Evolutionary conservation across 2,329 filamentous ascomycete genomes (phyloP), one percentile per base, ranked within the genome.

Genomic region (Aspergillus fijiensis): DNA sequence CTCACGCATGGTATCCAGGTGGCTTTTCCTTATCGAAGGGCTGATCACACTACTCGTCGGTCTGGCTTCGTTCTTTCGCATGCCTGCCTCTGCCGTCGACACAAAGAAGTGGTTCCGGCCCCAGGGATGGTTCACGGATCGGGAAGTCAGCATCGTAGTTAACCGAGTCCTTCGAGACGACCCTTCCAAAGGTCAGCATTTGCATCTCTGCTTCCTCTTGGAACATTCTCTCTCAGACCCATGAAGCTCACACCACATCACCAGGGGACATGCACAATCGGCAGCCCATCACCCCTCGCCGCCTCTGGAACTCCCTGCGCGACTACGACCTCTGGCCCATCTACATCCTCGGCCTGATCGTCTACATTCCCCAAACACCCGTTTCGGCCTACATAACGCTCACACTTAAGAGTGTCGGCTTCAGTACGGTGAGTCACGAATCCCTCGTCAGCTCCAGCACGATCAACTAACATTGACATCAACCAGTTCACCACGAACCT

Each of bases 251-350:
- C 53, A 11, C 14, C 6, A 45, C 16, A 16, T n/a, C 4, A 14
- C 9, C 25, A 68, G 66, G 66, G 16, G 80, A 81, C 55, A 86
- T 88, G 83, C 83, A 87, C 70, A 87, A 87, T 65, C 80, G 85
- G 5, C 76, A 87, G 68, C 80, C 81, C 0, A 81, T 87, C 35
- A 84, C 82, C 0, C 78, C 75, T 12, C 76, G 69, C 51, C 72
- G 69, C 45, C 78, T 87, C 4, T 85, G 81, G 80, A 76, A 80
- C 27, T 79, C 81, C 0, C 63, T 86, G 27, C 79, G 77, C 19
- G 86, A 88, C 64, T 87, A 84, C 69, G 84, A 88, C 63, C 77
- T 88, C 66, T 88, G 84, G 84, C 82, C 82, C 0, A 70, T 68
- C 12, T 86, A 86, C 63, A 65, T 83, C 48, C 77, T 85, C 23